Evolutionary conservation across 2,329 filamentous ascomycete genomes (phyloP), one percentile per base, ranked within the genome.

Genomic region (Nothopassalora personata): DNA sequence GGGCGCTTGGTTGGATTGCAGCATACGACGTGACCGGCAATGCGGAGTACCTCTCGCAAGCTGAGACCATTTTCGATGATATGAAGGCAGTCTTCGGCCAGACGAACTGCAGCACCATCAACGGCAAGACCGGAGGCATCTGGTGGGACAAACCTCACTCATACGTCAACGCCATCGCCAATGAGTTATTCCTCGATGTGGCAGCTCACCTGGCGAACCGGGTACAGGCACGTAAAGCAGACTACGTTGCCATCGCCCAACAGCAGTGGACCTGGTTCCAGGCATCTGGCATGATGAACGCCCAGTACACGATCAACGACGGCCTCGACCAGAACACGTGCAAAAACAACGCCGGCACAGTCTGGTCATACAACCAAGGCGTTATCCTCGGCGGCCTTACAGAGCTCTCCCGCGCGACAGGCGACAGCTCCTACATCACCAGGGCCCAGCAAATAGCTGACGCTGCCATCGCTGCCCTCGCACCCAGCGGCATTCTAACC

Each of bases 321-420:
- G 81, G 82, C 0, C 68, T 84, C 2, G 72, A 74, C 11, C 64
- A 65, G 7, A 64, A 70, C 27, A 79, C 74, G 48, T 87, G 84
- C 71, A 70, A 77, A 36, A 81, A 81, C 66, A 83, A 83, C 57
- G 75, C 77, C 54, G 73, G 68, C 3, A 70, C 66, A 9, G 63
- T 70, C 18, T 69, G 70, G 67, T 67, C 79, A 0, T 85, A 85
- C 70, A 85, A 85, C 64, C 84, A 87, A 69, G 85, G 85, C 8
- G 82, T 86, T 1, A 77, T 86, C 23, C 77, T 87, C 6, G 76
- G 81, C 11, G 84, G 79, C 0, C 76, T 87, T 0, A 79, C 80
- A 1, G 82, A 86, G 62, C 74, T 85, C 18, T 73, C 75, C 61
- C 69, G 65, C 36, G 48, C 47, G 13, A 71, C 70, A 0, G 56